phyloP scores from a whole-genome alignment of 257 asterid species.

The Primulina huaijiensis region DNA sequence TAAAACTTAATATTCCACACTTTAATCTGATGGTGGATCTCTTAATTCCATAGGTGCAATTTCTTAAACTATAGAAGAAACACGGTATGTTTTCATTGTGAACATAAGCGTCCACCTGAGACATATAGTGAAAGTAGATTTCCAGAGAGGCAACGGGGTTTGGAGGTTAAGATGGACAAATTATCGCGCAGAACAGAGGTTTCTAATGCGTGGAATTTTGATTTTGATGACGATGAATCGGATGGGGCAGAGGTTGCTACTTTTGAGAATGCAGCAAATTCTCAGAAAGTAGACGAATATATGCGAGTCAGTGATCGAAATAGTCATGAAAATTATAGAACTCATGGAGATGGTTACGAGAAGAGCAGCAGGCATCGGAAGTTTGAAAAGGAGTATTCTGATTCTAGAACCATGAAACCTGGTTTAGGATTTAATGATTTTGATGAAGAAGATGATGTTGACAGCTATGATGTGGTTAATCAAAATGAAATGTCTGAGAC shows the following conservation, averaged over 20 bases:
- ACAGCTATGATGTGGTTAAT: constrained; percentile 73
- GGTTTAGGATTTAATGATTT: constrained; percentile 82
- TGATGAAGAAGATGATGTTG: constrained; percentile 81
- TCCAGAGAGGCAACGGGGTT: constrained; percentile 47
- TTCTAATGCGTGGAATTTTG: constrained; percentile 90
- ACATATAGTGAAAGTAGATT: constrained; percentile 54
- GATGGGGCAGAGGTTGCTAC: constrained; percentile 98
- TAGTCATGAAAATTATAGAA: constrained; percentile 37
- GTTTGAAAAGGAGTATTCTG: constrained; percentile 42
- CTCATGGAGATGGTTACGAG: constrained; percentile 37
- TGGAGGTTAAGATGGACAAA: constrained; percentile 44
- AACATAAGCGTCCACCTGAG: constrained; percentile 87
- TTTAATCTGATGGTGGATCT: constrained; percentile 22
- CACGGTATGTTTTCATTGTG: constrained; percentile 89
- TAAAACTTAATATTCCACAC: constrained; percentile 19
- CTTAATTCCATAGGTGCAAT: constrained; percentile 70
- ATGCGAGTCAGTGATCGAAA: constrained; percentile 38
- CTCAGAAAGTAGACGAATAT: constrained; percentile 47
- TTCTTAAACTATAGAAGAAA: constrained; percentile 95
- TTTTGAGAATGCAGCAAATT: constrained; percentile 80
- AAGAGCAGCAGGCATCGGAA: constrained; percentile 37
- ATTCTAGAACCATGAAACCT: constrained; percentile 34
- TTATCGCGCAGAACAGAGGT: constrained; percentile 46
- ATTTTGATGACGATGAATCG: constrained; percentile 94
- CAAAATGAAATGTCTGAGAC: constrained; percentile 45